phyloP scores from a whole-genome alignment of 202 grass and related monocot species.

The Elaeis oleifera region DNA sequence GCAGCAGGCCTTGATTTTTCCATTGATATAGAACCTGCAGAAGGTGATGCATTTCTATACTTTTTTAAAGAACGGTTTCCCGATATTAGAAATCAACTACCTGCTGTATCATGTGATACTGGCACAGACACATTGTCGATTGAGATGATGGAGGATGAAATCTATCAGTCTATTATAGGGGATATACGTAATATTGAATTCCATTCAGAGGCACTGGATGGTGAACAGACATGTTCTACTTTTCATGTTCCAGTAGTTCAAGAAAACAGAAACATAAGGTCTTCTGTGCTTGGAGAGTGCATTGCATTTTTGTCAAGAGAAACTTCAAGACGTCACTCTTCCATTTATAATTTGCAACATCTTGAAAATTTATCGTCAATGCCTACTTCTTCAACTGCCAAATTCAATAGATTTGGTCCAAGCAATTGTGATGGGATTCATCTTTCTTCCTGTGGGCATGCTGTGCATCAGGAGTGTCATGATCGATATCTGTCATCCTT shows the following conservation, averaged over 20 bases:
- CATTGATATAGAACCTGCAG: slow-evolving; percentile 63
- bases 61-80: slow-evolving; percentile 52
- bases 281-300: slow-evolving; percentile 70
- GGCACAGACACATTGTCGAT: slow-evolving; percentile 36
- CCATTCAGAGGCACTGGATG: slow-evolving; percentile 22
- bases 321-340: slow-evolving; percentile 37
- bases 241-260: slow-evolving; percentile 31
- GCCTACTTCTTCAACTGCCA: slow-evolving; percentile 24
- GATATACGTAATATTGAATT: slow-evolving; percentile 30
- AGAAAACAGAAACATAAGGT: slow-evolving; percentile 45
- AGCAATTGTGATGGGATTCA: slow-evolving; percentile 88
- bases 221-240: slow-evolving; percentile 26
- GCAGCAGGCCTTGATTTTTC: slow-evolving; percentile 37
- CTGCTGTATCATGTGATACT: slow-evolving; percentile 22
- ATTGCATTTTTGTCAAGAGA: slow-evolving; percentile 51
- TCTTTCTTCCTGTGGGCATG: slow-evolving; percentile 93
- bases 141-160: slow-evolving; percentile 54
- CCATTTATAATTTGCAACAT: slow-evolving; percentile 16
- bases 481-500: slow-evolving; percentile 91
- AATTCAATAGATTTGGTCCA: slow-evolving; percentile 58
- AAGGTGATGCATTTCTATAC: slow-evolving; percentile 59
- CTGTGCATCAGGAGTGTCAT: slow-evolving; percentile 94
- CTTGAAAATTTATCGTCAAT: slow-evolving; percentile 34
- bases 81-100: slow-evolving; percentile 41
- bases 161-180: slow-evolving; percentile 43